phyloP scores from a whole-genome alignment of 768 basidiomycete species.

The Leucocoprinus sp. region DNA sequence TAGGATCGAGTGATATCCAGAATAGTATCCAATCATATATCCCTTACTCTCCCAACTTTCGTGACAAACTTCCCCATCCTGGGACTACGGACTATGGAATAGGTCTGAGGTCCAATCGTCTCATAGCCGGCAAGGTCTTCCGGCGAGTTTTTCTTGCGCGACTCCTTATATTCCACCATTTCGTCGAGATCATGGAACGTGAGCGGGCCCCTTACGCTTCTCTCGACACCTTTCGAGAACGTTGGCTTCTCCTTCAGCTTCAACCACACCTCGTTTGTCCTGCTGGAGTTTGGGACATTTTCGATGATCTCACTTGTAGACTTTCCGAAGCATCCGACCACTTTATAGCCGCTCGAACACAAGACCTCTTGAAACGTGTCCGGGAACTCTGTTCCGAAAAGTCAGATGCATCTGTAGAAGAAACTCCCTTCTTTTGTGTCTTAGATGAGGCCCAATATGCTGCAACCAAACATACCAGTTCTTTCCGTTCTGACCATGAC shows the following conservation, averaged over 20 bases:
- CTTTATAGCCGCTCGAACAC: conserved; percentile 28
- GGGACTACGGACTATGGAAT: conserved; percentile 24
- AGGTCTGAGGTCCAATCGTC: conserved; percentile 25
- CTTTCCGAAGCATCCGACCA: conserved; percentile 25
- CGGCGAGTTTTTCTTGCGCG: conserved; percentile 33
- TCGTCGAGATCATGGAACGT: conserved; percentile 25
- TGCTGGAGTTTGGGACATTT: conserved; percentile 33
- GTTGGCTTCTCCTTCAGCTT: conserved; percentile 36
- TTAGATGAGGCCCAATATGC: conserved; percentile 40
- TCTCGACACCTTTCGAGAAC: conserved; percentile 19
- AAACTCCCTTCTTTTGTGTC: conserved; percentile 34
- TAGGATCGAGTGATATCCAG: conserved; percentile 38
- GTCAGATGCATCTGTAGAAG: conserved; percentile 5
- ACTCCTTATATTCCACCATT: conserved; percentile 30
- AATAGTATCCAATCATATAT: conserved; percentile 30
- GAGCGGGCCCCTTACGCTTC: neutral
- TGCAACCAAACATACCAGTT: conserved; percentile 27
- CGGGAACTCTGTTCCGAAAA: conserved; percentile 20
- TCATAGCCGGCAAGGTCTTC: conserved; percentile 30
- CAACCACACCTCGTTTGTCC: conserved; percentile 28
- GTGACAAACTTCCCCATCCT: conserved; percentile 22
- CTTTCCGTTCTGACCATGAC: conserved; percentile 31
- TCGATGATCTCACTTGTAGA: conserved; percentile 28
- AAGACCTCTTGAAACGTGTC: conserved; percentile 23
- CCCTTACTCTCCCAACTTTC: conserved; percentile 27